A percentile compares a stretch with the other conserved stretches of the same genome.
Conservation (phyloP, 2,329 filamentous ascomycete species). For the Microdochium nivale region DNA sequence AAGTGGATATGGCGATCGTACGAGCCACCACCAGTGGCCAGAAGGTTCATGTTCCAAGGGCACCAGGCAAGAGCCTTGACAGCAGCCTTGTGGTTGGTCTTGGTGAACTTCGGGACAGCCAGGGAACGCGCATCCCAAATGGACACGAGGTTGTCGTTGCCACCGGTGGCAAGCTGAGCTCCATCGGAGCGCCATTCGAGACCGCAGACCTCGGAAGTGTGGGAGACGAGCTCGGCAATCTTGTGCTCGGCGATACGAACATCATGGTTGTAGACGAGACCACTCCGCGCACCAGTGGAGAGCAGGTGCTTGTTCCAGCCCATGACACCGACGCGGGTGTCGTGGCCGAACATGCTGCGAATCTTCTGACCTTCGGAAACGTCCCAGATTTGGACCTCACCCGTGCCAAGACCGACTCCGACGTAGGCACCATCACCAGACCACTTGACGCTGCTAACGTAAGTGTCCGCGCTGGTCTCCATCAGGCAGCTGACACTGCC, state of each 20-base stretch:
- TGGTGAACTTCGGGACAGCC: slow-evolving; percentile 93
- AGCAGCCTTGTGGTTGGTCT: slow-evolving; percentile 98
- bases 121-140: slow-evolving; percentile 98
- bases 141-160: slow-evolving; percentile 97
- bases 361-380: slow-evolving; percentile 92
- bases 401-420: slow-evolving; percentile 85
- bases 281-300: slow-evolving; percentile 88
- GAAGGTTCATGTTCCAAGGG: slow-evolving; percentile 95
- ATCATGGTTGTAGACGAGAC: slow-evolving; percentile 96
- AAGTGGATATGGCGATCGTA: slow-evolving; percentile 99
- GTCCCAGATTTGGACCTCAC: slow-evolving; percentile 99
- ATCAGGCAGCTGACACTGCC: slow-evolving; percentile 83
- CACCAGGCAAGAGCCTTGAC: slow-evolving; percentile 99
- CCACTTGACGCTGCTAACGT: slow-evolving; percentile 98
- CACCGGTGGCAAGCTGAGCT: slow-evolving; percentile 91
- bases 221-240: slow-evolving; percentile 90
- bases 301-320: slow-evolving; percentile 98
- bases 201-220: slow-evolving; percentile 96
- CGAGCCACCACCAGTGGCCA: slow-evolving; percentile 91
- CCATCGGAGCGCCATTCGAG: slow-evolving; percentile 97
- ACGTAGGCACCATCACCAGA: slow-evolving; percentile 95
- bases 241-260: slow-evolving; percentile 98
- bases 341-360: slow-evolving; percentile 96
- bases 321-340: slow-evolving; percentile 95
- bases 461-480: slow-evolving; percentile 83